Evolutionary conservation across 2,329 filamentous ascomycete species (phyloP).

Genomic region (Phaeosphaeria sp.): DNA sequence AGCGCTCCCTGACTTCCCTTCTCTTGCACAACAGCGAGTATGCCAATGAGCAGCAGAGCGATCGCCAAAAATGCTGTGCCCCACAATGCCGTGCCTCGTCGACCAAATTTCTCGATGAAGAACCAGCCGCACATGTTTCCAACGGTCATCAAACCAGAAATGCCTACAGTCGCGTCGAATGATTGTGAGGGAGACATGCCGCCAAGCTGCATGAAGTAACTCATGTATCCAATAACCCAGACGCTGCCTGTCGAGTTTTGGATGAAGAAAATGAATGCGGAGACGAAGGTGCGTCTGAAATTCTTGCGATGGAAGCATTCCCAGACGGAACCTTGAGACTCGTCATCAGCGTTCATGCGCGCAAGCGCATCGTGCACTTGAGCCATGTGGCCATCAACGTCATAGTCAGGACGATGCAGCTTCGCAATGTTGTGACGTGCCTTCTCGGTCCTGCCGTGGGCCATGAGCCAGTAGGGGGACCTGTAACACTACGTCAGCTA

Average conservation of each 20-base stretch:
- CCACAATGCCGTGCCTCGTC: constrained; percentile 41
- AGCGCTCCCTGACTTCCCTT: not conserved
- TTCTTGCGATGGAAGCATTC: constrained; percentile 26
- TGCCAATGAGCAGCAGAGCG: constrained; percentile 15
- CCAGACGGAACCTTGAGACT: constrained; percentile 22
- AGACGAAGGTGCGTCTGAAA: constrained; percentile 28
- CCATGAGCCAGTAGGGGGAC: constrained; percentile 44
- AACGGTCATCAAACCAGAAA: constrained; percentile 36
- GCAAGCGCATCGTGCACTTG: constrained; percentile 36
- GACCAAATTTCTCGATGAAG: constrained; percentile 40
- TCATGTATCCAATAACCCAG: constrained; percentile 40
- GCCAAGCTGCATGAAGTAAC: constrained; percentile 39
- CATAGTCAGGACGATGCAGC: constrained; percentile 34
- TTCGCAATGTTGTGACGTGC: constrained; percentile 39
- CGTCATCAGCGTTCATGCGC: constrained; percentile 25
- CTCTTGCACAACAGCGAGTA: constrained; percentile 51
- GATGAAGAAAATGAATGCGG: constrained; percentile 36
- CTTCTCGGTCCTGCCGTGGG: constrained; percentile 36
- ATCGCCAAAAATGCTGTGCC: constrained; percentile 6
- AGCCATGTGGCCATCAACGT: constrained; percentile 42
- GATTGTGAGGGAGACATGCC: constrained; percentile 27
- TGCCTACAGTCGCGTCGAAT: constrained; percentile 34
- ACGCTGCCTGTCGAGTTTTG: constrained; percentile 39
- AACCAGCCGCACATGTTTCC: constrained; percentile 44
- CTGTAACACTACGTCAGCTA: not conserved